Conservation (phyloP, 1,284 basidiomycete genomes). For the Acaromyces ingoldii region DNA sequence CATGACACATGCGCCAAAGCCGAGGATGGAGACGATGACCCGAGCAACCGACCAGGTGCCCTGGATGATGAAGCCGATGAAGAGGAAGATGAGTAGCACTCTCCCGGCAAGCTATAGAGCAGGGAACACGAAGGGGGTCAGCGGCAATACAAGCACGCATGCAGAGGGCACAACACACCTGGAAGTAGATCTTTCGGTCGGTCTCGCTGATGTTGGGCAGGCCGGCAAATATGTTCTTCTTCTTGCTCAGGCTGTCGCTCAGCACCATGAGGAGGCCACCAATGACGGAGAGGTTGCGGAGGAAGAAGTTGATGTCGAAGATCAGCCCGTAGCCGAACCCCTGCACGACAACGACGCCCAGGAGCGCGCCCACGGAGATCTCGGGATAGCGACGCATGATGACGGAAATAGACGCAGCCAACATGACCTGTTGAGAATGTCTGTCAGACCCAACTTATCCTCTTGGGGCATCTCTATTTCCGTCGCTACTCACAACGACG, state of each 20-base stretch:
- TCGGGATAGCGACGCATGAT: conserved; percentile 84
- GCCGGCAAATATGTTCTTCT: conserved; percentile 78
- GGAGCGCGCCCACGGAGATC: conserved; percentile 79
- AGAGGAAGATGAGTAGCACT: conserved; percentile 96
- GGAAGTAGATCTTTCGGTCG: conserved; percentile 86
- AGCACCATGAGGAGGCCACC: conserved; percentile 96
- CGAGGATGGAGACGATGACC: conserved; percentile 70
- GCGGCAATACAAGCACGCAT: neutral
- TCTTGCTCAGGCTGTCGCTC: conserved; percentile 80
- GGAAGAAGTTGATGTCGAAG: conserved; percentile 98
- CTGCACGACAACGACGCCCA: conserved; percentile 87
- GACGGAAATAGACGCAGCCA: conserved; percentile 76
- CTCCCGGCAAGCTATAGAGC: conserved; percentile 77
- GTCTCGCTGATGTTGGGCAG: conserved; percentile 81
- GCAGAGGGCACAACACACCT: conserved; percentile 7
- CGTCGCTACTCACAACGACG: conserved; percentile 67
- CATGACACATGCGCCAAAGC: conserved; percentile 76
- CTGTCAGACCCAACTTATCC: neutral
- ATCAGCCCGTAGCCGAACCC: conserved; percentile 88
- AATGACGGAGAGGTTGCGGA: conserved; percentile 85
- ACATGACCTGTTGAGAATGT: conserved; percentile 60
- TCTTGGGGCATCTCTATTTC: neutral
- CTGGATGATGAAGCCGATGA: conserved; percentile 94
- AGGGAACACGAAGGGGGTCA: neutral
- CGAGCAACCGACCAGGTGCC: conserved; percentile 83